Evolutionary conservation across 2,329 filamentous ascomycete genomes (phyloP).

Genomic region (Trichophyton schoenleinii): DNA sequence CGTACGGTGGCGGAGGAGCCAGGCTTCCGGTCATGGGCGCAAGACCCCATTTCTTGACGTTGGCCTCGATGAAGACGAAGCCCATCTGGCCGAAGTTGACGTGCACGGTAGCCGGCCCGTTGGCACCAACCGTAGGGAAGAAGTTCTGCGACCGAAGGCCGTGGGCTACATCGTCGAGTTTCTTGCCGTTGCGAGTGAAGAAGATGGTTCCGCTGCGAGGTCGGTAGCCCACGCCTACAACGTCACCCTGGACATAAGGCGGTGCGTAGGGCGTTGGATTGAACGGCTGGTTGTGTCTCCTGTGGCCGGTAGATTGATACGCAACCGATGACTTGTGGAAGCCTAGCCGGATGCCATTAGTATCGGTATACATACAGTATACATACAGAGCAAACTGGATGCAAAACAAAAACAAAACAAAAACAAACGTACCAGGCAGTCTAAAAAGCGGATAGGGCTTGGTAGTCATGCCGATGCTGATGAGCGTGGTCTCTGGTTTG

Average conservation of each 20-base stretch:
- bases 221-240: slow-evolving; percentile 88
- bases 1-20: slow-evolving; percentile 89
- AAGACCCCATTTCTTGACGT: slow-evolving; percentile 98
- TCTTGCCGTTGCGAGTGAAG: slow-evolving; percentile 94
- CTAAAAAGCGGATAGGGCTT: slow-evolving; percentile 95
- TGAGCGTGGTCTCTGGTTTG: slow-evolving; percentile 74
- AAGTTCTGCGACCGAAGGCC: slow-evolving; percentile 92
- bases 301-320: slow-evolving; percentile 75
- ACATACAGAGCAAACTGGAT: not conserved
- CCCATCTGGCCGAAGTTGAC: slow-evolving; percentile 97
- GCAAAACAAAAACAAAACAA: not conserved
- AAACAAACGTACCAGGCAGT: slow-evolving; percentile 59
- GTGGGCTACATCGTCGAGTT: slow-evolving; percentile 85
- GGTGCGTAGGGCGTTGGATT: slow-evolving; percentile 67
- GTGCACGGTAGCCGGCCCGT: slow-evolving; percentile 81
- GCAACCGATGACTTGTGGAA: slow-evolving; percentile 88
- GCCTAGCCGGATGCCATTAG: slow-evolving; percentile 37
- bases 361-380: too few species aligned
- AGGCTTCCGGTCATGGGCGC: slow-evolving; percentile 92
- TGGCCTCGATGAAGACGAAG: slow-evolving; percentile 97
- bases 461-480: slow-evolving; percentile 88
- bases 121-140: slow-evolving; percentile 93
- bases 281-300: slow-evolving; percentile 90
- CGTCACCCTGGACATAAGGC: slow-evolving; percentile 79
- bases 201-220: slow-evolving; percentile 91